Evolutionary conservation across 768 basidiomycete genomes (phyloP).

Genomic region (Saitozyma sp.): DNA sequence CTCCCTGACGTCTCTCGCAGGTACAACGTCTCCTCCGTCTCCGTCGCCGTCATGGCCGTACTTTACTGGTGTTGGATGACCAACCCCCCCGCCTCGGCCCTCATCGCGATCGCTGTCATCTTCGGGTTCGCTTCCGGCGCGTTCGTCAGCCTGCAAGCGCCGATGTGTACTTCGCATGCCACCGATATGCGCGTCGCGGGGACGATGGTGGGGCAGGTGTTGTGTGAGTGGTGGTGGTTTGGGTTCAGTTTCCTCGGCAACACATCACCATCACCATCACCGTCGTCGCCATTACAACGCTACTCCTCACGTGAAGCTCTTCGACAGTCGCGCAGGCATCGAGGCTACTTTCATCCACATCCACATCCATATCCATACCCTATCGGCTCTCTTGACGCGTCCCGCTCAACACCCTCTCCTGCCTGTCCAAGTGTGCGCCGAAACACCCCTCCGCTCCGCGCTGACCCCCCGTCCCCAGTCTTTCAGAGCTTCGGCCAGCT

Average conservation of each 20-base stretch:
- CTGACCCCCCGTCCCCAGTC: constrained; percentile 4
- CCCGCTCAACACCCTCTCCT: neutral
- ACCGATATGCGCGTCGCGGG: constrained; percentile 22
- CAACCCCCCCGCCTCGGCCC: constrained; percentile 2
- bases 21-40: constrained; percentile 22
- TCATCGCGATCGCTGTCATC: constrained; percentile 16
- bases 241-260: neutral
- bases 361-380: too few species aligned
- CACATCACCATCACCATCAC: neutral
- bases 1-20: constrained; percentile 12
- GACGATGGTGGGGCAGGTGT: constrained; percentile 25
- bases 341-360: too few species aligned
- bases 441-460: neutral
- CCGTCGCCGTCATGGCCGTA: constrained; percentile 11
- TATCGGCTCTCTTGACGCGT: too few species aligned
- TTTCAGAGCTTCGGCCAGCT: constrained; percentile 19
- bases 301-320: too few species aligned
- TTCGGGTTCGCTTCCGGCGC: constrained; percentile 22
- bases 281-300: neutral
- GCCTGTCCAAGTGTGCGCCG: neutral
- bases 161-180: constrained; percentile 6
- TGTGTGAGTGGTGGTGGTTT: constrained; percentile 13
- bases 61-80: constrained; percentile 21
- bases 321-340: too few species aligned
- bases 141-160: constrained; percentile 23